A percentile compares a stretch with the other conserved stretches of the same genome.
Conservation (phyloP, 192 early-diverging fungal genomes). For the Haplosporangium gracile region DNA sequence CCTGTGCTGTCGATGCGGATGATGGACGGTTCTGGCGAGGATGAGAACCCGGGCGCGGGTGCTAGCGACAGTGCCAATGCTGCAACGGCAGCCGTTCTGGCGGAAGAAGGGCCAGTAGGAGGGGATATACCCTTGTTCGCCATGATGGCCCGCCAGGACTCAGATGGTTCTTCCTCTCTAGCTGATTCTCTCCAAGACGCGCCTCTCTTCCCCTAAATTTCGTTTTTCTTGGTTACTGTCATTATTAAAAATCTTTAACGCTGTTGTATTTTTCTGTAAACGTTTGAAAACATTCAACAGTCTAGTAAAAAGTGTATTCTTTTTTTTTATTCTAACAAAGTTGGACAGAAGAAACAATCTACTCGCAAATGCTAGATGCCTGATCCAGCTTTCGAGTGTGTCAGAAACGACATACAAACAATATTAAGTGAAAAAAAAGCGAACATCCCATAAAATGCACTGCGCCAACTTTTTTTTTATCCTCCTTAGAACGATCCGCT, state of each 20-base stretch:
- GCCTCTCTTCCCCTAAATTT: neutral
- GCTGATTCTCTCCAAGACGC: neutral
- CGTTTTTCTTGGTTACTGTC: neutral
- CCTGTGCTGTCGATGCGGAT: conserved; percentile 26
- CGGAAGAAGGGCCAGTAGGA: neutral
- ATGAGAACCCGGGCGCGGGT: neutral
- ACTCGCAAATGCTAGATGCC: neutral
- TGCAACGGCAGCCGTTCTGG: conserved; percentile 4
- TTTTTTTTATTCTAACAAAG: too few species aligned
- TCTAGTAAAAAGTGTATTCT: too few species aligned
- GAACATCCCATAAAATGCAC: neutral
- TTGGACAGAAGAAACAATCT: neutral
- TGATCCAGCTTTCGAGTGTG: neutral
- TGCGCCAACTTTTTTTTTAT: neutral
- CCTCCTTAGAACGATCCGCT: conserved; percentile 18
- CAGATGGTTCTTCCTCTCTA: neutral
- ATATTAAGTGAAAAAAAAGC: neutral
- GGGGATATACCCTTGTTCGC: neutral
- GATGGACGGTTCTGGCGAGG: conserved; percentile 14
- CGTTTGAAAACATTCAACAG: too few species aligned
- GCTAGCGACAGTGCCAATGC: conserved; percentile 8
- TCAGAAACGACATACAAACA: neutral
- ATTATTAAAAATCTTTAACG: neutral
- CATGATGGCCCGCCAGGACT: neutral
- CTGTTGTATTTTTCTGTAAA: too few species aligned